phyloP scores from a whole-genome alignment of 495 filamentous ascomycete genomes.

The Immersiella caudata region DNA sequence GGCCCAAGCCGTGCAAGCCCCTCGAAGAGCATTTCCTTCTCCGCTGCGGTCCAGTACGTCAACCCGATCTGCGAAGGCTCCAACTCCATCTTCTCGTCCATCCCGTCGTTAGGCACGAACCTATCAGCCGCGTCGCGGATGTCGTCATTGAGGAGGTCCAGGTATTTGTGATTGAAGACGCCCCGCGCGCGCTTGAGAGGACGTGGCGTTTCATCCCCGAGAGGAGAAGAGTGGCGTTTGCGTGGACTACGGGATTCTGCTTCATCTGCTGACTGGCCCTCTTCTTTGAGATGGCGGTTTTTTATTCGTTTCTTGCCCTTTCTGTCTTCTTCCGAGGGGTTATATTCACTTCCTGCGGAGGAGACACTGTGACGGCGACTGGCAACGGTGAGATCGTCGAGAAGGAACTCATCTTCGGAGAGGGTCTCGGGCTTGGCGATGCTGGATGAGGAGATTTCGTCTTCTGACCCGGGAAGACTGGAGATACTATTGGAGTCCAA shows the following conservation, averaged over 20 bases:
- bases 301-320: not conserved
- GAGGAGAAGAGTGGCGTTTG: not conserved
- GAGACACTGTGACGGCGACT: constrained; percentile 2
- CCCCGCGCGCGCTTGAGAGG: constrained; percentile 40
- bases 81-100: constrained; percentile 20
- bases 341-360: constrained; percentile 1
- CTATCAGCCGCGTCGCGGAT: constrained; percentile 47
- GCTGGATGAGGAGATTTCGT: not conserved
- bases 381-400: not conserved
- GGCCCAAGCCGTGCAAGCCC: constrained; percentile 64
- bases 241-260: not conserved
- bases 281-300: not conserved
- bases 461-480: not conserved
- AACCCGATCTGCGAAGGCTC: constrained; percentile 63
- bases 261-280: too few relatives aligned
- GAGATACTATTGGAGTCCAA: not conserved
- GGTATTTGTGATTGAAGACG: constrained; percentile 58
- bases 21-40: constrained; percentile 72
- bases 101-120: constrained; percentile 27
- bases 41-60: constrained; percentile 66
- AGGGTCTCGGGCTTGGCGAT: not conserved
- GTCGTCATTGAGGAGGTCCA: constrained; percentile 60
- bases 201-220: constrained; percentile 1
- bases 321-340: not conserved
- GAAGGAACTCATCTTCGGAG: not conserved